Evolutionary conservation across 2,329 filamentous ascomycete genomes (phyloP), one percentile per base, ranked within the genome.

Genomic region (Ophiosphaerella herpotricha): DNA sequence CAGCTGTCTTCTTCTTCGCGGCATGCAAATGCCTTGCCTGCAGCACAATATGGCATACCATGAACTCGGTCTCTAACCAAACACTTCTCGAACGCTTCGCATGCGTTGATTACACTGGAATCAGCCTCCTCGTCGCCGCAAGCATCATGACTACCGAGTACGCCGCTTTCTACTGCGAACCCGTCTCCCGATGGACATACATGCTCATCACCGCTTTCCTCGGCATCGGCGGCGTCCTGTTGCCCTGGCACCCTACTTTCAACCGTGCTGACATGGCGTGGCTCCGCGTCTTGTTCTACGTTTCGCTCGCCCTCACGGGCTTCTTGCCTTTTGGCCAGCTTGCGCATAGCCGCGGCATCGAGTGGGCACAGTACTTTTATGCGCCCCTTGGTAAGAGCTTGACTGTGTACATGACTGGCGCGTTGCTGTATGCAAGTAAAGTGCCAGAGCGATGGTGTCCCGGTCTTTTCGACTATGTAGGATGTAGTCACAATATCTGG

Each of bases 111-210:
- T 99, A 99, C 76, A 97, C 94, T 0, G 94, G 94, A 47, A 99
- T 99, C 61, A 96, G 92, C 1, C 80, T 99, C 43, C 83, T 99
- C 23, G 94, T 99, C 44, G 91, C 94, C 2, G 91, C 94, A 8
- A 96, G 90, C 48, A 99, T 99, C 77, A 91, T 97, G 83, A 97
- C 94, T 2, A 96, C 91, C 32, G 94, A 99, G 73, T 99, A 97
- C 77, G 97, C 94, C 0, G 94, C 93, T 21, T 99, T 99, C 75
- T 99, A 99, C 78, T 97, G 94, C 77, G 94, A 99, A 67, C 92
- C 94, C 3, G 66, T 89, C 39, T 92, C 89, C 61, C 88, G 92
- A 47, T 94, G 88, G 83, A 80, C 84, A 11, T 99, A 97, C 75
- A 94, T 99, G 79, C 74, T 82, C 36, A 79, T 89, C 42, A 97